Conservation (phyloP, 108 stramenopile genomes). For the Nannochloropsis granulata region DNA sequence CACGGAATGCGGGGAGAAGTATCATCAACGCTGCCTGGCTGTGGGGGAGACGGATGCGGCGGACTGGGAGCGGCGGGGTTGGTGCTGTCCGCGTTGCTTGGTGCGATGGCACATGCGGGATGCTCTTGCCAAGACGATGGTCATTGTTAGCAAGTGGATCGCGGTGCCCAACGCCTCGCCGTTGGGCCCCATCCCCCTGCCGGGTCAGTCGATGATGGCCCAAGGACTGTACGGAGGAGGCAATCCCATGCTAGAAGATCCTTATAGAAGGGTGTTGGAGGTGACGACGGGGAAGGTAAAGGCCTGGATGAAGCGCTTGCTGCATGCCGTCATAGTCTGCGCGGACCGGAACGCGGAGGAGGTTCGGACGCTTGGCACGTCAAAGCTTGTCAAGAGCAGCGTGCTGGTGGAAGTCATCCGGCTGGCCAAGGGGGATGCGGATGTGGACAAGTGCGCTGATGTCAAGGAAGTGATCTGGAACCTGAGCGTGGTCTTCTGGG, state of each 20-base stretch:
- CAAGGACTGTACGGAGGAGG: background rate
- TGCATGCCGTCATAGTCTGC: background rate
- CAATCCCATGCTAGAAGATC: background rate
- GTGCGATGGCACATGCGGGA: background rate
- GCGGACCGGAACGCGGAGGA: background rate
- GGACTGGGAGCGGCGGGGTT: background rate
- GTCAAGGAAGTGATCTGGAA: background rate
- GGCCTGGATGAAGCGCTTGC: background rate
- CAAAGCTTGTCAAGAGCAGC: background rate
- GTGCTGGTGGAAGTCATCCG: background rate
- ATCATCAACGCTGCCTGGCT: slow-evolving; percentile 17
- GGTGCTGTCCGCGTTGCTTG: background rate
- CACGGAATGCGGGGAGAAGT: slow-evolving; percentile 17
- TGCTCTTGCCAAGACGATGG: background rate
- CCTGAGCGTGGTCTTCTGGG: background rate
- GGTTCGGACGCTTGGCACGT: background rate
- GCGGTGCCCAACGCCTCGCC: background rate
- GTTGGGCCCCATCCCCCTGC: background rate
- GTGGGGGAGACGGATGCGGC: slow-evolving; percentile 8
- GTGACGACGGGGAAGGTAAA: background rate
- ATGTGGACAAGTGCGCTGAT: background rate
- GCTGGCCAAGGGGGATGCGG: background rate
- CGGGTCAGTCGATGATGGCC: background rate
- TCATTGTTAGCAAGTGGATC: background rate
- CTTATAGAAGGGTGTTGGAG: background rate